A percentile compares a stretch with the other conserved stretches of the same genome.
These are phyloP conservation scores for Xylariaceae sp. DNA, from an alignment of 2,329 filamentous ascomycete genomes.

Conservation along the genomic window DNA sequence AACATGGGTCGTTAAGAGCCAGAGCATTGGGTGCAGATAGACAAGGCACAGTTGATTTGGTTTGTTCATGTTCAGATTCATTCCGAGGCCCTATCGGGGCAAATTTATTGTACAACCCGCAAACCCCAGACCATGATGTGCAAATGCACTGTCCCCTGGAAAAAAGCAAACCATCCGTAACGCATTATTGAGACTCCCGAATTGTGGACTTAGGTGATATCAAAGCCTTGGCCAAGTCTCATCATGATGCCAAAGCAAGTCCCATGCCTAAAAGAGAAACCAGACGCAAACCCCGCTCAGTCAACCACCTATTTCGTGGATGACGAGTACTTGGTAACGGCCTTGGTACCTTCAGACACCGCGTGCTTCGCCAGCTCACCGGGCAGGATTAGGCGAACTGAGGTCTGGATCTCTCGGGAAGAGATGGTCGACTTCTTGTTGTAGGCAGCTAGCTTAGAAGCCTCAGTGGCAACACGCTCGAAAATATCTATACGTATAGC, in stretches of 20 bases:
- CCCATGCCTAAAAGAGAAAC: slow-evolving; percentile 60
- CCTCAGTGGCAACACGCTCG: slow-evolving; percentile 97
- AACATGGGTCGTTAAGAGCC: too few species aligned
- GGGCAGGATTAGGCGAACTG: slow-evolving; percentile 95
- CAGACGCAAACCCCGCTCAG: slow-evolving; percentile 41
- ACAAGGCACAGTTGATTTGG: not conserved
- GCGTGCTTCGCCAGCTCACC: slow-evolving; percentile 99
- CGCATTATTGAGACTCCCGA: slow-evolving; percentile 69
- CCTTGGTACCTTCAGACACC: slow-evolving; percentile 99
- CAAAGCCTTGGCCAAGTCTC: slow-evolving; percentile 48
- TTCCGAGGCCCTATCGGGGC: slow-evolving; percentile 63
- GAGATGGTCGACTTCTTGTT: slow-evolving; percentile 99
- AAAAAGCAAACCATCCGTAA: slow-evolving; percentile 71
- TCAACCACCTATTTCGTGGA: slow-evolving; percentile 85
- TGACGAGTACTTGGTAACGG: slow-evolving; percentile 99
- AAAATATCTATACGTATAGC: slow-evolving; percentile 76
- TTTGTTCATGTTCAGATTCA: slow-evolving; percentile 62
- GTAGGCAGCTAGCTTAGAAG: slow-evolving; percentile 98
- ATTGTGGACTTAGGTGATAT: slow-evolving; percentile 39
- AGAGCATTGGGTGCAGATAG: too few species aligned
- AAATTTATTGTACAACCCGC: slow-evolving; percentile 72
- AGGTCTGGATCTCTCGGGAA: slow-evolving; percentile 98
- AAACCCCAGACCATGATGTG: slow-evolving; percentile 68
- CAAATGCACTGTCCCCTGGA: slow-evolving; percentile 68
- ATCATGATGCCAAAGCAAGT: slow-evolving; percentile 62